Conservation (phyloP, 495 filamentous ascomycete species). For the Aspergillus panamensis region DNA sequence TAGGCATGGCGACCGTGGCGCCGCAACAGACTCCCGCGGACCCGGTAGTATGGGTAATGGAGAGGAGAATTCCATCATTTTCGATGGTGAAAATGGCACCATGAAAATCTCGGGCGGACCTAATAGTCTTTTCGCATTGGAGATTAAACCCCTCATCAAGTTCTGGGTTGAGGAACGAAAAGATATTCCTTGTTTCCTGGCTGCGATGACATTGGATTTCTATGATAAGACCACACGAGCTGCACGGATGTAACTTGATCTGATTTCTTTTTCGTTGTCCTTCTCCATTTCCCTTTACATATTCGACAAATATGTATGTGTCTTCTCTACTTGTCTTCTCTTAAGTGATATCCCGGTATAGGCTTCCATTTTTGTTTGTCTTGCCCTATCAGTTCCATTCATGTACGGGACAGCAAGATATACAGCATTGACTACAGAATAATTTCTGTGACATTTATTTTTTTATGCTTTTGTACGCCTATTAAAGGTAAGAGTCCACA, state of each 20-base stretch:
- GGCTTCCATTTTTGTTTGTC: no score
- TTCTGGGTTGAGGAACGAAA: slow-evolving; percentile 93
- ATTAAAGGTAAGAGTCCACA: no score
- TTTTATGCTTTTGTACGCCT: no score
- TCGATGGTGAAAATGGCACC: slow-evolving; percentile 92
- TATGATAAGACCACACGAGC: slow-evolving; percentile 75
- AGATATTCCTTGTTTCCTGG: slow-evolving; percentile 88
- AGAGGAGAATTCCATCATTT: slow-evolving; percentile 78
- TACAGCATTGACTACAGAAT: no score
- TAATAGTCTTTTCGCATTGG: slow-evolving; percentile 75
- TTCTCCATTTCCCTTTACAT: neutral
- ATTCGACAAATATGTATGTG: neutral
- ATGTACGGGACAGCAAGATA: no score
- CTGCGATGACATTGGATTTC: slow-evolving; percentile 85
- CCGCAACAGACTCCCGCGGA: slow-evolving; percentile 40
- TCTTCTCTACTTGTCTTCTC: slow-evolving; percentile 5
- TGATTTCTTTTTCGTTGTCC: slow-evolving; percentile 1
- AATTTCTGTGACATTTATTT: no score
- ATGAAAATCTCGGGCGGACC: slow-evolving; percentile 97
- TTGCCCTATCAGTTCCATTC: neutral
- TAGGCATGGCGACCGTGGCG: slow-evolving; percentile 53
- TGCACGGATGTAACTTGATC: slow-evolving; percentile 34
- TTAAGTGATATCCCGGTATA: slow-evolving; percentile 1
- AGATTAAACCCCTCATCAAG: slow-evolving; percentile 76
- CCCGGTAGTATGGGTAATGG: slow-evolving; percentile 58